Evolutionary conservation across 2,329 filamentous ascomycete genomes (phyloP).

Genomic region (Diaporthe citriasiana): DNA sequence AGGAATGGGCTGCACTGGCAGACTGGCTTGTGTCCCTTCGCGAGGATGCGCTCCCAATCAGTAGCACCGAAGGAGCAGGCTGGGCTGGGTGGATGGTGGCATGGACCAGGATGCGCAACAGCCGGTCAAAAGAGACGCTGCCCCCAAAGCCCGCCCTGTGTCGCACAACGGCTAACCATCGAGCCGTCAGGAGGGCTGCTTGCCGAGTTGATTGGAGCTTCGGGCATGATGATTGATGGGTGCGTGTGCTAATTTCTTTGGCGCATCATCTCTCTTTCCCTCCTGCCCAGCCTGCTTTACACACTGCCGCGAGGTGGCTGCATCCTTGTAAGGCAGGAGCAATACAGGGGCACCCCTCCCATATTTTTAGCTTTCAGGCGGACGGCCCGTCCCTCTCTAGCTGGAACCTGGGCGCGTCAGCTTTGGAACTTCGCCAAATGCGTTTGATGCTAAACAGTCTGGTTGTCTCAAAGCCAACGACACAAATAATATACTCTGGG

Average conservation of each 20-base stretch:
- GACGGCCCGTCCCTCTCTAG: slow-evolving; percentile 27
- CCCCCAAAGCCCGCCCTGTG: neutral
- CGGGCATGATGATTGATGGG: neutral
- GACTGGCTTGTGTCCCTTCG: slow-evolving; percentile 1
- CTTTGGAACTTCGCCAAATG: neutral
- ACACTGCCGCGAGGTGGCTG: slow-evolving; percentile 6
- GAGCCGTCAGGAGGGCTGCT: slow-evolving; percentile 4
- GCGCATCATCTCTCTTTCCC: neutral
- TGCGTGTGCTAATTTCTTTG: slow-evolving; percentile 5
- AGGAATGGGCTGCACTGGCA: neutral
- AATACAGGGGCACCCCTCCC: slow-evolving; percentile 27
- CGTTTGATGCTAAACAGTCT: slow-evolving; percentile 1
- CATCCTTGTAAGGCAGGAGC: slow-evolving; percentile 8
- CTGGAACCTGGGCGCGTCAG: slow-evolving; percentile 19
- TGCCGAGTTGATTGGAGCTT: slow-evolving; percentile 22
- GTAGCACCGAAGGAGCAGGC: neutral
- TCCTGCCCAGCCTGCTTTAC: neutral
- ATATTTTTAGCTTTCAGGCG: slow-evolving; percentile 32
- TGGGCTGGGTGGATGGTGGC: slow-evolving; percentile 4
- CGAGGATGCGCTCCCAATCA: slow-evolving; percentile 6
- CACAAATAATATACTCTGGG: neutral
- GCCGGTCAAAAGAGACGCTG: slow-evolving; percentile 15
- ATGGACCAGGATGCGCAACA: neutral
- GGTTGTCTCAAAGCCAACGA: neutral
- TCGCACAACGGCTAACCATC: slow-evolving; percentile 5